Evolutionary conservation across 495 filamentous ascomycete genomes (phyloP).

Genomic region (Letharia columbiana): DNA sequence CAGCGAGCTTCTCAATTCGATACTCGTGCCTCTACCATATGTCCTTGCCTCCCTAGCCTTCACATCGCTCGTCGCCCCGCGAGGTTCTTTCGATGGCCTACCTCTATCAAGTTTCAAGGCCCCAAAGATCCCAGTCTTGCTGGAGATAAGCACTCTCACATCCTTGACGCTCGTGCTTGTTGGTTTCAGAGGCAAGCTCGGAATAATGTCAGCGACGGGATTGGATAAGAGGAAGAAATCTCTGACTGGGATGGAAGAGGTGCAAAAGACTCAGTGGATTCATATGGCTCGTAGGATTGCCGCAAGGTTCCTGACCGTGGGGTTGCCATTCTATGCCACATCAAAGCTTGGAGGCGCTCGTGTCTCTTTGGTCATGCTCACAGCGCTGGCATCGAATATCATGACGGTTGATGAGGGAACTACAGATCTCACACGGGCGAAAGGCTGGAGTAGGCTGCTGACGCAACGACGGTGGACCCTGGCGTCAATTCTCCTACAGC

Average conservation of each 20-base stretch:
- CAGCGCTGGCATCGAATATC: conserved; percentile 36
- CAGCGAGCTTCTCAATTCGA: conserved; percentile 29
- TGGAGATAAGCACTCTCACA: conserved; percentile 18
- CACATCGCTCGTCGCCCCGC: background rate
- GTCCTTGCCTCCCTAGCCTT: conserved; percentile 18
- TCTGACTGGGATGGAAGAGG: conserved; percentile 1
- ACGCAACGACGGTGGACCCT: conserved; percentile 29
- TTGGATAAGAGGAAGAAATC: conserved; percentile 31
- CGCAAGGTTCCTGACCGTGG: conserved; percentile 32
- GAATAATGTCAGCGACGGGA: conserved; percentile 18
- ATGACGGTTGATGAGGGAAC: conserved; percentile 23
- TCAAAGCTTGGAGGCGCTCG: conserved; percentile 48
- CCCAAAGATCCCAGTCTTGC: background rate
- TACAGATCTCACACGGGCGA: conserved; percentile 16
- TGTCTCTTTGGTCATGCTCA: conserved; percentile 42
- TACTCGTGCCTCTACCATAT: conserved; percentile 31
- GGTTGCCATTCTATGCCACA: conserved; percentile 49
- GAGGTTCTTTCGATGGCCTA: background rate
- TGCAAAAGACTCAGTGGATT: conserved; percentile 10
- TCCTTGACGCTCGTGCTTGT: conserved; percentile 35
- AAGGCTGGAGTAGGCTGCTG: conserved; percentile 27
- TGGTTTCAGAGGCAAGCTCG: conserved; percentile 33
- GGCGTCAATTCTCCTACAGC: conserved; percentile 15
- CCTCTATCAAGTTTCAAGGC: background rate
- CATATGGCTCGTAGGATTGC: conserved; percentile 12